Evolutionary conservation across 345 rosid species (phyloP).

Genomic region (Bretschneidera sinensis): DNA sequence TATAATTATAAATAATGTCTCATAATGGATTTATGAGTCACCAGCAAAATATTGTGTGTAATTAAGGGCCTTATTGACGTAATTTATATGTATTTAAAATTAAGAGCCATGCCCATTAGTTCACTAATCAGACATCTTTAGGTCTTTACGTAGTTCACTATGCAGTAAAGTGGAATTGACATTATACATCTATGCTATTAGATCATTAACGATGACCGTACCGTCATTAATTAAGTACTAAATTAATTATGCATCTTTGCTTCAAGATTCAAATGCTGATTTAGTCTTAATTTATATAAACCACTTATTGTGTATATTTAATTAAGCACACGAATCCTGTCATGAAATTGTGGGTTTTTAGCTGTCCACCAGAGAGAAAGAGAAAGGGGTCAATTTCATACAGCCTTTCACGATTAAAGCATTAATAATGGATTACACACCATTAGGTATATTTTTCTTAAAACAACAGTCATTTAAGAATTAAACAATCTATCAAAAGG

Average conservation of each 20-base stretch:
- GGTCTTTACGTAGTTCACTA: too few relatives aligned
- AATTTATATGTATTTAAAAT: too few relatives aligned
- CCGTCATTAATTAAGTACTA: too few relatives aligned
- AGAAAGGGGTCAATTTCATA: not conserved
- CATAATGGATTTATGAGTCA: too few relatives aligned
- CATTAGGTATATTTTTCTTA: not conserved
- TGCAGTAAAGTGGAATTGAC: constrained; percentile 12
- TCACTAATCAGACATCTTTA: too few relatives aligned
- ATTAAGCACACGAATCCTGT: constrained; percentile 7
- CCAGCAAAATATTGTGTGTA: too few relatives aligned
- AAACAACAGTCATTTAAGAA: constrained; percentile 3
- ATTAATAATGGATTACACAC: constrained; percentile 26
- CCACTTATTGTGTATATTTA: too few relatives aligned
- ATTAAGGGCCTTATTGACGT: too few relatives aligned
- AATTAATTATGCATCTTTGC: constrained; percentile 14
- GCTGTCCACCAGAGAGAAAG: constrained; percentile 11
- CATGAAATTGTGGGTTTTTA: constrained; percentile 11
- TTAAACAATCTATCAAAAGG: constrained; percentile 6
- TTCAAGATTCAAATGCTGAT: constrained; percentile 4
- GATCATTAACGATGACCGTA: too few relatives aligned
- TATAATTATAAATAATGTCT: too few relatives aligned
- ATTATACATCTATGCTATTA: constrained; percentile 1
- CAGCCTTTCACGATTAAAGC: constrained; percentile 6
- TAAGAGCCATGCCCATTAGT: too few relatives aligned
- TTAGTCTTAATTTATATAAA: too few relatives aligned